These are phyloP conservation scores for Coccomyxa subellipsoidea DNA, from an alignment of 163 green algal genomes.

Conservation along the genomic window DNA sequence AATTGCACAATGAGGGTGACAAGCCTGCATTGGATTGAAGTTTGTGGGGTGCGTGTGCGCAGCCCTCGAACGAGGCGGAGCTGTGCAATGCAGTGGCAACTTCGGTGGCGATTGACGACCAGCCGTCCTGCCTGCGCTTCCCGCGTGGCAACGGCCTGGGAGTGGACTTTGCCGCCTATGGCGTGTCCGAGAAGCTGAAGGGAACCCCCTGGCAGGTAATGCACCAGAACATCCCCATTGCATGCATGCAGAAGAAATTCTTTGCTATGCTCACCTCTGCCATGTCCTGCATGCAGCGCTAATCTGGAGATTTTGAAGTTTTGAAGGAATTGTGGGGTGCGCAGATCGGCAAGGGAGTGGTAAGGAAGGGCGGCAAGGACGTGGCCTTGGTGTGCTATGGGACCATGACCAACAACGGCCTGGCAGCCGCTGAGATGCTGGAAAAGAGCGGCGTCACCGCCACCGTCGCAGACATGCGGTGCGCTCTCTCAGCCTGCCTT, in stretches of 20 bases:
- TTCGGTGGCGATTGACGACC: slow-evolving; percentile 84
- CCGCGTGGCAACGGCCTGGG: slow-evolving; percentile 94
- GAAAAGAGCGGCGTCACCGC: slow-evolving; percentile 71
- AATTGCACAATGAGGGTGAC: too few species aligned
- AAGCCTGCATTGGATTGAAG: too few species aligned
- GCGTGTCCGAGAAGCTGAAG: slow-evolving; percentile 82
- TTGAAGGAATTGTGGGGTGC: not conserved
- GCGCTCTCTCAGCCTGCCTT: not conserved
- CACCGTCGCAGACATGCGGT: slow-evolving; percentile 92
- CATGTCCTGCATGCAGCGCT: not conserved
- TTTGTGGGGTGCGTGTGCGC: not conserved
- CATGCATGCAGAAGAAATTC: too few species aligned
- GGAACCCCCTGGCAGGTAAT: slow-evolving; percentile 25
- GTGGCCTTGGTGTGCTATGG: slow-evolving; percentile 92
- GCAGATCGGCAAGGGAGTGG: slow-evolving; percentile 75
- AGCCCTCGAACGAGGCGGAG: slow-evolving; percentile 89
- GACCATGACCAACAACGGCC: slow-evolving; percentile 77
- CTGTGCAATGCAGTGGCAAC: slow-evolving; percentile 98
- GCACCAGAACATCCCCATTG: too few species aligned
- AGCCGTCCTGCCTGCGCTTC: slow-evolving; percentile 93
- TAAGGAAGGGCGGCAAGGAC: slow-evolving; percentile 84
- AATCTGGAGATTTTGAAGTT: not conserved
- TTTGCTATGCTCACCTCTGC: too few species aligned
- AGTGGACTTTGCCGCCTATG: slow-evolving; percentile 78
- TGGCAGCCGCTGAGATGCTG: slow-evolving; percentile 87